Percentiles rank a stretch among this genome's conserved stretches.
Evolutionary conservation across 768 basidiomycete species (phyloP).

Genomic region (Mycena rosella): DNA sequence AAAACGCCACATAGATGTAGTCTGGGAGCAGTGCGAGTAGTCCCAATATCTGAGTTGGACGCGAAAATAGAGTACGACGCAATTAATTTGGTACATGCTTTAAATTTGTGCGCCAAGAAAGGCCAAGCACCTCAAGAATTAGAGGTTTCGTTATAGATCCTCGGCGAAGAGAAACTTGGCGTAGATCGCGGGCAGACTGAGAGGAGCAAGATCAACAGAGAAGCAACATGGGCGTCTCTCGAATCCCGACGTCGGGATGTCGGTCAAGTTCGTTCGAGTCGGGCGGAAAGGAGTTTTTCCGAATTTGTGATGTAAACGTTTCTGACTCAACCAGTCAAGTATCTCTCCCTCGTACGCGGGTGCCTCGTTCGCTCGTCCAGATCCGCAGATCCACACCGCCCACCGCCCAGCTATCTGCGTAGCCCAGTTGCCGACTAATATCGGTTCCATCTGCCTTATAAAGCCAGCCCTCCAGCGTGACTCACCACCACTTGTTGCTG

Average conservation of each 20-base stretch:
- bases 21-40: too few species aligned
- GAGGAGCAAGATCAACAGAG: background rate
- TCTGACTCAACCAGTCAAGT: background rate
- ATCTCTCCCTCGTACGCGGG: slow-evolving; percentile 23
- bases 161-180: background rate
- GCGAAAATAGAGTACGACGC: background rate
- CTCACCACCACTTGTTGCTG: background rate
- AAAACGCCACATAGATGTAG: too few species aligned
- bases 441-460: background rate
- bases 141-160: background rate
- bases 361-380: background rate
- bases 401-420: background rate
- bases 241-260: background rate
- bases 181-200: too few species aligned
- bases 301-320: background rate
- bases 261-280: background rate
- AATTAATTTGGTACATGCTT: too few species aligned
- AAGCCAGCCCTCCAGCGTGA: background rate
- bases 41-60: too few species aligned
- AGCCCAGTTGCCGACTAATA: background rate
- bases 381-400: slow-evolving; percentile 8
- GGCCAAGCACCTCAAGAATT: too few species aligned
- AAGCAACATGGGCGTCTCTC: background rate
- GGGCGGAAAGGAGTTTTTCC: slow-evolving; percentile 19
- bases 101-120: too few species aligned